These are phyloP conservation scores for Aspergillus novofumigatus DNA, from an alignment of 2,329 filamentous ascomycete genomes.

Conservation along the genomic window DNA sequence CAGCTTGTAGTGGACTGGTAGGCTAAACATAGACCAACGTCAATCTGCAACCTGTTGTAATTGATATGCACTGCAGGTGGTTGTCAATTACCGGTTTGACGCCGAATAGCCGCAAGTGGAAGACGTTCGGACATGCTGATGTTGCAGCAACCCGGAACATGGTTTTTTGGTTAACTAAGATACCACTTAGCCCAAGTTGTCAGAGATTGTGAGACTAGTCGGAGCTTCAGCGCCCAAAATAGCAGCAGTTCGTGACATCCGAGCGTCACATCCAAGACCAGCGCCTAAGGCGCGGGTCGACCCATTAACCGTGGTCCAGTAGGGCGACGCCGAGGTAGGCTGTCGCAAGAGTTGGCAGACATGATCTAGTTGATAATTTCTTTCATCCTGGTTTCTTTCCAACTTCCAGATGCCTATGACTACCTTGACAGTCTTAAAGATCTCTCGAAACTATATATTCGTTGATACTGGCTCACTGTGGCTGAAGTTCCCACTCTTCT, in stretches of 20 bases:
- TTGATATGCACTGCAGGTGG: too few species aligned
- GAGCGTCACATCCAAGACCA: background rate
- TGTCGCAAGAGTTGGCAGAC: background rate
- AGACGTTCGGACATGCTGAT: background rate
- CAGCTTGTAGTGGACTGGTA: constrained; percentile 6
- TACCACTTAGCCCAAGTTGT: background rate
- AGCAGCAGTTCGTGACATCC: constrained; percentile 2
- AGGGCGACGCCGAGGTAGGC: background rate
- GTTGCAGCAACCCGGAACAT: background rate
- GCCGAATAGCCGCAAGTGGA: background rate
- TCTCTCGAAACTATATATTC: background rate
- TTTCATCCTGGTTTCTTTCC: background rate
- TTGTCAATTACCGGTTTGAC: background rate
- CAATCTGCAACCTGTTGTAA: background rate
- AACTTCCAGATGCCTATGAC: background rate
- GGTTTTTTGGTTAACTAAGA: background rate
- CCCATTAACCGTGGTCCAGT: background rate
- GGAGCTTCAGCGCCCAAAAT: constrained; percentile 6
- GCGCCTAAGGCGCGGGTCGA: background rate
- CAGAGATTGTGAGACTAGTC: background rate
- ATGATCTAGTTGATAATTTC: background rate
- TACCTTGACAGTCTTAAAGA: background rate
- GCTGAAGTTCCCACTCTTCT: background rate
- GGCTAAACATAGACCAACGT: background rate
- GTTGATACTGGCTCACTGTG: background rate